Evolutionary conservation across 2,329 filamentous ascomycete genomes (phyloP).

Genomic region (Alternaria triticina): DNA sequence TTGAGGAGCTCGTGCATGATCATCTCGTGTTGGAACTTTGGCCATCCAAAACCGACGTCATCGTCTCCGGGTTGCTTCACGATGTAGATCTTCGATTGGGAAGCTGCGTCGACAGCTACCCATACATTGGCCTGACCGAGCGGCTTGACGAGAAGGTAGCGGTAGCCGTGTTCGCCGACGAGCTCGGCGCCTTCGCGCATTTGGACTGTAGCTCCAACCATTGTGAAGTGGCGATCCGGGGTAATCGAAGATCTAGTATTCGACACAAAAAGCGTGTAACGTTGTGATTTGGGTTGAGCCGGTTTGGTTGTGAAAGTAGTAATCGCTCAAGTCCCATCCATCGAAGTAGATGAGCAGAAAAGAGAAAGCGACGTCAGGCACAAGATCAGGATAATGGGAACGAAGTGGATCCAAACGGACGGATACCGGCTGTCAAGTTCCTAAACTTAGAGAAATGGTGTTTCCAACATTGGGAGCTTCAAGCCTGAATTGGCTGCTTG

Average conservation of each 20-base stretch:
- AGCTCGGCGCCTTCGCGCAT: constrained; percentile 17
- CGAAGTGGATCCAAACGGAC: neutral
- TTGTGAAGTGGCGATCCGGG: neutral
- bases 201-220: constrained; percentile 7
- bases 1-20: constrained; percentile 18
- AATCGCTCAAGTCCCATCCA: neutral
- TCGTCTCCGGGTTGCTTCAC: constrained; percentile 16
- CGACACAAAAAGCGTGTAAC: neutral
- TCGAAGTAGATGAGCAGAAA: neutral
- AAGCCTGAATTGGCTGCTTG: constrained; percentile 8
- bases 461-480: neutral
- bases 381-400: neutral
- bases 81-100: constrained; percentile 15
- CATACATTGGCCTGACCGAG: constrained; percentile 17
- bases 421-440: constrained; percentile 4
- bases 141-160: constrained; percentile 14
- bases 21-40: constrained; percentile 17
- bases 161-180: constrained; percentile 14
- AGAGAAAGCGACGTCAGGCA: neutral
- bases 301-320: neutral
- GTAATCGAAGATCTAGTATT: neutral
- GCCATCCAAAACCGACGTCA: constrained; percentile 14
- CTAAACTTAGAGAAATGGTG: neutral
- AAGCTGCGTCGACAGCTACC: constrained; percentile 17
- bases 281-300: neutral